Base-by-base conservation (phyloP, 805 yeast genomes). In the Wickerhamiella sergipiensis region DNA sequence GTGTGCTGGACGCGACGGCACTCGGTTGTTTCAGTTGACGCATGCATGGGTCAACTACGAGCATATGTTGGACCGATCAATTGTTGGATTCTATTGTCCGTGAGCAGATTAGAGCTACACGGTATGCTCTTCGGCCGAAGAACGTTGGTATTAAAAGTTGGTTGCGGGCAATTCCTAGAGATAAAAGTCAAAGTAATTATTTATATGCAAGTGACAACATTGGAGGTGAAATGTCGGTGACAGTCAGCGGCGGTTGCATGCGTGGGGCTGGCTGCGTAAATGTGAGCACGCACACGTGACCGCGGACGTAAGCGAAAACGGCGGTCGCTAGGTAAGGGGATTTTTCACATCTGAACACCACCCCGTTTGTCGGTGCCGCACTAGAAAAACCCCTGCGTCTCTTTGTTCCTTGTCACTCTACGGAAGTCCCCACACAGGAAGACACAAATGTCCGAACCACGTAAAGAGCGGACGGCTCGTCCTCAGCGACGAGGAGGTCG, bases 31-130 rank as follows among this genome's bases (percentile, higher is more conserved):
- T 61, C 78, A 81, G 64, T 79, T 80, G 65, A 63, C 63, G 50
- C 85, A 79, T 58, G 62, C 76, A 15, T 79, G 85, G 98, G 95
- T 90, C 6, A 90, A 85, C 63, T 85, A 72, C 48, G 96, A 89
- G 55, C 67, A 87, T 53, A 77, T 90, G 74, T 68, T 90, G 51
- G 87, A 79, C 58, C 79, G 77, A 50, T 88, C 97, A 61, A 68
- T 80, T 52, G 75, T 90, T 2, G 98, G 97, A 1, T 64, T 76
- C 38, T 65, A 59, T 13, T 36, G 40, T n/a, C 40, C 40, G 3
- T 36, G 10, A 36, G n/a, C n/a, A n/a, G n/a, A n/a, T n/a, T n/a
- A n/a, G n/a, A n/a, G n/a, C n/a, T n/a, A n/a, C n/a, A n/a, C n/a
- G n/a, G n/a, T n/a, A n/a, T n/a, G n/a, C n/a, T n/a, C n/a, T n/a